These are phyloP conservation scores for Luvunga scandens DNA, from an alignment of 345 rosid genomes.

Conservation along the genomic window DNA sequence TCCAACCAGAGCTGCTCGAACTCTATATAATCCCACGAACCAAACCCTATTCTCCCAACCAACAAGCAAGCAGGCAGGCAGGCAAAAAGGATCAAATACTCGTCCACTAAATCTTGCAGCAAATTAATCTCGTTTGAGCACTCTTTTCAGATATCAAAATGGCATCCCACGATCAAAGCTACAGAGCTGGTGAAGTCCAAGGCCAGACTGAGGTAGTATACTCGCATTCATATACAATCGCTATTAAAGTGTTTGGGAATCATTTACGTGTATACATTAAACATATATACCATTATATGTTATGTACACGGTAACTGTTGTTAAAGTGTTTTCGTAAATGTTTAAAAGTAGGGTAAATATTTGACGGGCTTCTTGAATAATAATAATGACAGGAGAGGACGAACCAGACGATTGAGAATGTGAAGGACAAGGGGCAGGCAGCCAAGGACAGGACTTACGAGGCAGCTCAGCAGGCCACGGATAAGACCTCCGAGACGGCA, in stretches of 20 bases:
- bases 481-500: constrained; percentile 24
- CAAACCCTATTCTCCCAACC: no score
- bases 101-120: neutral
- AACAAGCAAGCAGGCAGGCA: no score
- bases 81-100: neutral
- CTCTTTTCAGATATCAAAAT: constrained; percentile 17
- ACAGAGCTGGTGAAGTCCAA: constrained; percentile 53
- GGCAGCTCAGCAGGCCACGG: constrained; percentile 15
- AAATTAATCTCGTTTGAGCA: neutral
- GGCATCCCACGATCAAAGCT: constrained; percentile 56
- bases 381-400: constrained; percentile 30
- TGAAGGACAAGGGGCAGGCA: constrained; percentile 31
- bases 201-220: constrained; percentile 48
- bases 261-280: no score
- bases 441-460: constrained; percentile 27
- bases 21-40: neutral
- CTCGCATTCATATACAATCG: no score
- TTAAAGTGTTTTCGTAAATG: no score
- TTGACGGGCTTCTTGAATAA: no score
- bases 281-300: no score
- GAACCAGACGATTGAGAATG: constrained; percentile 17
- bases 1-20: neutral
- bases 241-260: no score
- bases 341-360: no score
- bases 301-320: no score